Evolutionary conservation across 2,329 filamentous ascomycete genomes (phyloP).

Genomic region (Didymella pomorum): DNA sequence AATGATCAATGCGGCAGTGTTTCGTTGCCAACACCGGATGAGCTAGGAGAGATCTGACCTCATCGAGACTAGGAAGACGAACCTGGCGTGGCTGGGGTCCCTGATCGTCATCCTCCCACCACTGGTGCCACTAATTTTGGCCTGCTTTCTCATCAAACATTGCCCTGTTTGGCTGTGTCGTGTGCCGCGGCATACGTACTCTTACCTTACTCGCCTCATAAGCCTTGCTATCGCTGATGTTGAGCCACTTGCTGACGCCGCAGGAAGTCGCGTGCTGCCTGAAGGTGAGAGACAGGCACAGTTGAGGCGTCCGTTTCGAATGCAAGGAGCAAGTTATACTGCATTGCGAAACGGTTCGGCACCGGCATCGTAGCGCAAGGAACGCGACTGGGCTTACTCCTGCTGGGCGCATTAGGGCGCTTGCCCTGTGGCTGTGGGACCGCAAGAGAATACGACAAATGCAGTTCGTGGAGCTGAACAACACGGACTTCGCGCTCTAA

Average conservation of each 20-base stretch:
- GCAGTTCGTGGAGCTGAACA: slow-evolving; percentile 10
- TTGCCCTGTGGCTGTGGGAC: slow-evolving; percentile 15
- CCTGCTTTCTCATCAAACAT: slow-evolving; percentile 11
- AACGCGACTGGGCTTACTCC: slow-evolving; percentile 12
- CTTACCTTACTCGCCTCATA: slow-evolving; percentile 4
- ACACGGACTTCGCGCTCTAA: slow-evolving; percentile 1
- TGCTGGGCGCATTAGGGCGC: slow-evolving; percentile 1
- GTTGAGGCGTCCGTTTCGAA: slow-evolving; percentile 4
- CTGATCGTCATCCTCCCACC: slow-evolving; percentile 18
- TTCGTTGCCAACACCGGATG: slow-evolving; percentile 21
- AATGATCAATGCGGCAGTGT: slow-evolving; percentile 20
- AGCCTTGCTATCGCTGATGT: not conserved
- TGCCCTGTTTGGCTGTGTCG: slow-evolving; percentile 8
- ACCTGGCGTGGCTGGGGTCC: slow-evolving; percentile 19
- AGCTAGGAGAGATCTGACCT: slow-evolving; percentile 24
- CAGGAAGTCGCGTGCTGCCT: slow-evolving; percentile 3
- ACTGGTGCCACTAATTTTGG: slow-evolving; percentile 10
- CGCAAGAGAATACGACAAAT: slow-evolving; percentile 9
- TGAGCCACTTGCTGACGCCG: not conserved
- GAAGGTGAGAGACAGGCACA: not conserved
- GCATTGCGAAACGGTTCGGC: slow-evolving; percentile 22
- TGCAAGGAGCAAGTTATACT: slow-evolving; percentile 17
- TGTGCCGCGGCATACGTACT: slow-evolving; percentile 1
- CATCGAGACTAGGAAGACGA: slow-evolving; percentile 18
- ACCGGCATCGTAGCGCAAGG: slow-evolving; percentile 14